These are phyloP conservation scores for Calamus simplicifolius DNA, from an alignment of 176 grass and related monocot genomes.

Conservation along the genomic window DNA sequence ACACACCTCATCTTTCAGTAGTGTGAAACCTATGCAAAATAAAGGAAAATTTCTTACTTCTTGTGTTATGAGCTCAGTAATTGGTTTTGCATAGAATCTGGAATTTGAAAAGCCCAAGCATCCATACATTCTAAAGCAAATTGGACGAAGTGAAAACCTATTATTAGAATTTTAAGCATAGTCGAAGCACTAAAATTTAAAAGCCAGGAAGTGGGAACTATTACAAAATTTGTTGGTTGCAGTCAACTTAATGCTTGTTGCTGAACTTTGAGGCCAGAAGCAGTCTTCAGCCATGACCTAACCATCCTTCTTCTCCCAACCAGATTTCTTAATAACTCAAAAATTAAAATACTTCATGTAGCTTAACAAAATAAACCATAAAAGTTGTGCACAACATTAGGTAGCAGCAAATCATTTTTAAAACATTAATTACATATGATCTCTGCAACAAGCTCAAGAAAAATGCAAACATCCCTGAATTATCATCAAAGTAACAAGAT, in stretches of 20 bases:
- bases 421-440: too few species aligned
- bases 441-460: too few species aligned
- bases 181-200: background rate
- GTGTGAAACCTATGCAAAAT: too few species aligned
- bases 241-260: slow-evolving; percentile 92
- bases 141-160: slow-evolving; percentile 26
- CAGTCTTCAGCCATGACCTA: slow-evolving; percentile 79
- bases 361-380: too few species aligned
- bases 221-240: slow-evolving; percentile 52
- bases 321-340: slow-evolving; percentile 69
- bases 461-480: too few species aligned
- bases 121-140: slow-evolving; percentile 75
- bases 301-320: slow-evolving; percentile 96
- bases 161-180: too few species aligned
- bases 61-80: slow-evolving; percentile 88
- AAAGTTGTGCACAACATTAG: too few species aligned
- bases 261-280: slow-evolving; percentile 84
- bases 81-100: slow-evolving; percentile 92
- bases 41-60: slow-evolving; percentile 49
- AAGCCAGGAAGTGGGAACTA: too few species aligned
- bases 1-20: too few species aligned
- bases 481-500: too few species aligned
- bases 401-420: too few species aligned
- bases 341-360: background rate
- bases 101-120: slow-evolving; percentile 96